A percentile compares a stretch with the other conserved stretches of the same genome.
phyloP scores from a whole-genome alignment of 108 stramenopile genomes.

The Pseudonitzschia multistriata region DNA sequence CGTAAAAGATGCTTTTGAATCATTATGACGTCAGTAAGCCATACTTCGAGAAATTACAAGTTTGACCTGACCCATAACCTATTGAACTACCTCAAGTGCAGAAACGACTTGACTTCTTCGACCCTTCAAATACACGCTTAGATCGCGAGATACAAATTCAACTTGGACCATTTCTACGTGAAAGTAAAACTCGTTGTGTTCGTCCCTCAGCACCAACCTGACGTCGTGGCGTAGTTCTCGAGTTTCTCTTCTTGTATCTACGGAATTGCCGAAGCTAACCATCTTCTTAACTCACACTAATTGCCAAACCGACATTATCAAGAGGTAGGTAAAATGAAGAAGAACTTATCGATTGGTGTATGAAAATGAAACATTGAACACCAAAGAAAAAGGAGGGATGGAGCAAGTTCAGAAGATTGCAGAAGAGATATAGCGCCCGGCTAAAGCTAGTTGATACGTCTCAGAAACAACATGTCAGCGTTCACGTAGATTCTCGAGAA shows the following conservation, averaged over 20 bases:
- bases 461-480: too few species aligned
- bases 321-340: conserved; percentile 3
- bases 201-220: conserved; percentile 2
- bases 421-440: too few species aligned
- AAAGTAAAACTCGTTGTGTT: neutral
- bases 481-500: too few species aligned
- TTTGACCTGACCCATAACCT: neutral
- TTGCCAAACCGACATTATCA: neutral
- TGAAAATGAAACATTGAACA: neutral
- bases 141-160: conserved; percentile 1
- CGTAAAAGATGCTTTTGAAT: neutral
- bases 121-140: neutral
- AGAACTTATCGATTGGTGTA: neutral
- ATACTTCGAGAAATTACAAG: neutral
- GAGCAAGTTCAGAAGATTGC: neutral
- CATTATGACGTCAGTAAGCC: conserved; percentile 1
- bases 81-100: neutral
- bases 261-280: neutral
- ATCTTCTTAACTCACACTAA: conserved; percentile 9
- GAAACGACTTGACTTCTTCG: neutral
- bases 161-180: neutral
- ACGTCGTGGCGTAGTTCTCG: conserved; percentile 11
- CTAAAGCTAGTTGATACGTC: too few species aligned
- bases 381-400: neutral
- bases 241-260: neutral